Conservation (phyloP, 1,284 basidiomycete genomes). For the Fomitiporia mediterranea region DNA sequence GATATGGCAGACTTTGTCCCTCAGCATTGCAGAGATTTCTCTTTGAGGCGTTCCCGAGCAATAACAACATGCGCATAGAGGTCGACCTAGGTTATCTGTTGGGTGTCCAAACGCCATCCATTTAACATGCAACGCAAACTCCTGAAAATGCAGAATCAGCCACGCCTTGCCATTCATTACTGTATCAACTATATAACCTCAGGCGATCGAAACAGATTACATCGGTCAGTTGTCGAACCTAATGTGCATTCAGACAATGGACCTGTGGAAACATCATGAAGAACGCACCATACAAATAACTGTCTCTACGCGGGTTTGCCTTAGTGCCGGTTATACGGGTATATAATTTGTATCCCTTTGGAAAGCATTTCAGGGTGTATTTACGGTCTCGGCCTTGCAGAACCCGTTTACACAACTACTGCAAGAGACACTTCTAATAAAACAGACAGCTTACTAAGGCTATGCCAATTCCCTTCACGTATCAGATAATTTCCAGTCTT, state of each 20-base stretch:
- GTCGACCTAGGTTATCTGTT: slow-evolving; percentile 1
- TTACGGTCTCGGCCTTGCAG: neutral
- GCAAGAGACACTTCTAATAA: neutral
- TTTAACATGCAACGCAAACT: slow-evolving; percentile 18
- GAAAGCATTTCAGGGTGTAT: slow-evolving; percentile 11
- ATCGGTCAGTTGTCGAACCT: slow-evolving; percentile 15
- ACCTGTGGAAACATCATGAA: neutral
- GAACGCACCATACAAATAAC: slow-evolving; percentile 16
- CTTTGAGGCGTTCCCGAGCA: slow-evolving; percentile 9
- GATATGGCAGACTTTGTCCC: neutral
- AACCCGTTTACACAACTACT: neutral
- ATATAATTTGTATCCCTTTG: slow-evolving; percentile 17
- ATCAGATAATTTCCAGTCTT: slow-evolving; percentile 13
- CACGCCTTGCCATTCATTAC: neutral
- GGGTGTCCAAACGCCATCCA: slow-evolving; percentile 19
- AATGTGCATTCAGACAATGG: neutral
- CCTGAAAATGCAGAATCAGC: neutral
- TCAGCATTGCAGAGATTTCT: slow-evolving; percentile 11
- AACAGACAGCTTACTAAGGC: neutral
- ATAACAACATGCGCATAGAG: slow-evolving; percentile 15
- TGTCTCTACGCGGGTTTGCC: slow-evolving; percentile 13
- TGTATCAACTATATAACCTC: neutral
- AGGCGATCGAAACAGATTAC: slow-evolving; percentile 13
- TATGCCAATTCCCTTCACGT: slow-evolving; percentile 9
- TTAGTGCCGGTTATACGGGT: slow-evolving; percentile 13